Conservation (phyloP, 495 filamentous ascomycete genomes). For the Tuber magnatum region DNA sequence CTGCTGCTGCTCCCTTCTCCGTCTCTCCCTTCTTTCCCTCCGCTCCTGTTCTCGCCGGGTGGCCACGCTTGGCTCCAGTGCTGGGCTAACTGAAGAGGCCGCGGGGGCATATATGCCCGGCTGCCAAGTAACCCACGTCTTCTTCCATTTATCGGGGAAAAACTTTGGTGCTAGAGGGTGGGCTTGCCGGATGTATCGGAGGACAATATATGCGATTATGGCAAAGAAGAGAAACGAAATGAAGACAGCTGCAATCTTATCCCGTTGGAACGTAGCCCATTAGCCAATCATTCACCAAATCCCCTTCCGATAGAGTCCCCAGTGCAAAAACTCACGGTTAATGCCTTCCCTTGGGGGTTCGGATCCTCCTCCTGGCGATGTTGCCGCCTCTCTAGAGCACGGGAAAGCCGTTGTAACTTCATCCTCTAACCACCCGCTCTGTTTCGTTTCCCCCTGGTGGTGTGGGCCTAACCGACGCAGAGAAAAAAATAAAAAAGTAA, state of each 20-base stretch:
- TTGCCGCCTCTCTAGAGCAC: background rate
- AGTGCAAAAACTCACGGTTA: slow-evolving; percentile 22
- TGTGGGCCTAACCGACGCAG: background rate
- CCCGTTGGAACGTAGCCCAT: background rate
- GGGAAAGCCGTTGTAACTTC: background rate
- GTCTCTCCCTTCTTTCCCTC: background rate
- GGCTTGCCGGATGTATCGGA: slow-evolving; percentile 47
- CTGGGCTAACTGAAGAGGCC: slow-evolving; percentile 30
- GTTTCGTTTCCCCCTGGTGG: background rate
- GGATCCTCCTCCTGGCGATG: background rate
- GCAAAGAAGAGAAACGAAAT: slow-evolving; percentile 34
- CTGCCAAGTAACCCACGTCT: slow-evolving; percentile 56
- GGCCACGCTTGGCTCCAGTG: slow-evolving; percentile 34
- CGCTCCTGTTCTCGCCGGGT: slow-evolving; percentile 23
- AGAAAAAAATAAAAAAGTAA: background rate
- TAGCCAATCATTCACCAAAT: background rate
- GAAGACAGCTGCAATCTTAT: slow-evolving; percentile 35
- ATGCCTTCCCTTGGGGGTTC: slow-evolving; percentile 18
- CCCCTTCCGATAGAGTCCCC: background rate
- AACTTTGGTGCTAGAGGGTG: slow-evolving; percentile 49
- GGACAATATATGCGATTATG: slow-evolving; percentile 46
- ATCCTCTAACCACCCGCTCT: background rate
- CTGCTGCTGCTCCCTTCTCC: slow-evolving; percentile 20
- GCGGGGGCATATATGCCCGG: slow-evolving; percentile 41
- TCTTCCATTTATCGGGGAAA: slow-evolving; percentile 55